Base-by-base conservation (phyloP, 2,329 filamentous ascomycete genomes). In the Colletotrichum sublineola region DNA sequence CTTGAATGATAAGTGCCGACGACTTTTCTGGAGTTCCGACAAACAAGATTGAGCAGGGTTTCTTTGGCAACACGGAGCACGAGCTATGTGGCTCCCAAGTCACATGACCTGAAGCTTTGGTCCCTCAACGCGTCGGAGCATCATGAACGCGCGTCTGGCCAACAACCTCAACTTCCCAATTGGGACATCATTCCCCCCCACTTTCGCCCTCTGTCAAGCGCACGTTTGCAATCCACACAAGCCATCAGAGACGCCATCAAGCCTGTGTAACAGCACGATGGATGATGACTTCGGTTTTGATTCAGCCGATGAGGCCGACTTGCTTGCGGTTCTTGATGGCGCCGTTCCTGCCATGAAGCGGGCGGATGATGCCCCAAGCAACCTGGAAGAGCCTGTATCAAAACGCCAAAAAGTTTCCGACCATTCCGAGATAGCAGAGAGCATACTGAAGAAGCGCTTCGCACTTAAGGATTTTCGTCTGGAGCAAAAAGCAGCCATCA, bases 401-500 rank as follows among this genome's bases (percentile, higher is more conserved):
- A 72, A 72, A 44, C 67, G 50, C 20, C 66, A 52, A 20, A 58
- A 46, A 24, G 11, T 44, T 3, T 48, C 38, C 2, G 2, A 55
- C 1, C 14, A 44, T 9, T 31, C 58, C 8, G n/a, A 24, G 8
- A 63, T 79, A 4, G 77, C 79, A 2, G 75, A 74, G 31, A 70
- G 73, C 5, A 79, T 86, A 3, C 74, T 86, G 12, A 75, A 75
- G 14, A 75, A 83, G 0, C 82, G 79, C 0, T 86, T 86, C 58
- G 82, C 82, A 0, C 80, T 82, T 63, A 73, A 78, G 0, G 67
- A 74, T 9, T 86, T 86, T 63, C 82, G 84, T 1, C 82, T 86
- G 44, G 84, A 86, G 72, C 85, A 87, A 68, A 81, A 83, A 38
- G 80, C 76, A 0, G 84, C 83, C 18, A 86, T 86, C 36, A 66